phyloP scores from a whole-genome alignment of 352 stramenopile genomes.

The Albugo candida region DNA sequence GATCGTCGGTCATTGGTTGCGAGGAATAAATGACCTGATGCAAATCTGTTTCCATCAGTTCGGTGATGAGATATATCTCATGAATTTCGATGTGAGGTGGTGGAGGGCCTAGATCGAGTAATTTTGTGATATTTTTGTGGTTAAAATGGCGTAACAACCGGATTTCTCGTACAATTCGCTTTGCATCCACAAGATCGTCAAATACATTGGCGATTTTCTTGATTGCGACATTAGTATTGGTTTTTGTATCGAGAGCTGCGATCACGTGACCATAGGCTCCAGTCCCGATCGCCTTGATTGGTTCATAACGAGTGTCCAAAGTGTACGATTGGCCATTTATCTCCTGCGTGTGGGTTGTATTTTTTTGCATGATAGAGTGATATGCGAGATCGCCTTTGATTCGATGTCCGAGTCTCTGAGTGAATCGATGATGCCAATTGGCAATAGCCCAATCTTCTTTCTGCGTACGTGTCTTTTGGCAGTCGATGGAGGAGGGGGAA shows the following conservation, averaged over 20 bases:
- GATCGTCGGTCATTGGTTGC: conserved; percentile 79
- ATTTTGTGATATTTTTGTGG: conserved; percentile 85
- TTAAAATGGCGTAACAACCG: conserved; percentile 67
- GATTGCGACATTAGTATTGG: conserved; percentile 64
- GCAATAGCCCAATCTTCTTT: too few relatives aligned
- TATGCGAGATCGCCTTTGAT: too few relatives aligned
- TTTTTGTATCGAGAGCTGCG: conserved; percentile 40
- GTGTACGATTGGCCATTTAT: conserved; percentile 63
- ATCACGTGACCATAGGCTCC: conserved; percentile 84
- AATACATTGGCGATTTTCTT: conserved; percentile 91
- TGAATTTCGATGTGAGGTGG: conserved; percentile 83
- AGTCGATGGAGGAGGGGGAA: too few relatives aligned
- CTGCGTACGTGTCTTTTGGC: too few relatives aligned
- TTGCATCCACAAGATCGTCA: conserved; percentile 95
- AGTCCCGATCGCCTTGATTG: conserved; percentile 78
- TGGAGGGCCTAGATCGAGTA: conserved; percentile 84
- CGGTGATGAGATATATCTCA: conserved; percentile 92
- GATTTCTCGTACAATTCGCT: conserved; percentile 93
- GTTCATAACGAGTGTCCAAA: conserved; percentile 69
- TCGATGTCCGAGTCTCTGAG: too few relatives aligned
- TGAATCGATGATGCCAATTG: too few relatives aligned
- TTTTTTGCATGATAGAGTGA: too few relatives aligned
- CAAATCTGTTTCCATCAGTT: conserved; percentile 94
- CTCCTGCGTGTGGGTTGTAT: too few relatives aligned
- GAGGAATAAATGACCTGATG: conserved; percentile 93